phyloP scores from a whole-genome alignment of 2,329 filamentous ascomycete genomes.

The Xylaria hypoxylon region DNA sequence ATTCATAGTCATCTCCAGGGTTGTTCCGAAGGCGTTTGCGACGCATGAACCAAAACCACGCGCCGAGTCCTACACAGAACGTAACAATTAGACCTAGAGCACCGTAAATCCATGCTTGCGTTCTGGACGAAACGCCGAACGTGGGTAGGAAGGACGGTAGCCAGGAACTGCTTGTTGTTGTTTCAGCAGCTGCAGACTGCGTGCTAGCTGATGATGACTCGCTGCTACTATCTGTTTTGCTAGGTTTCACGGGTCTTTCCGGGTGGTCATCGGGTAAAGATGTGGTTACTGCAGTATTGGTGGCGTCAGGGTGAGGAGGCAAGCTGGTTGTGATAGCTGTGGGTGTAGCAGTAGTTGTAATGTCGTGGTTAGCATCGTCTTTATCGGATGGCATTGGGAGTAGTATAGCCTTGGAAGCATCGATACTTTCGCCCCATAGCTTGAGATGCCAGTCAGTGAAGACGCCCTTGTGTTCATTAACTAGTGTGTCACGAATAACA shows the following conservation, averaged over 20 bases:
- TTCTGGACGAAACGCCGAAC: conserved; percentile 87
- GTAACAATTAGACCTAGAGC: conserved; percentile 83
- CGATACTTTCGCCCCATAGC: conserved; percentile 90
- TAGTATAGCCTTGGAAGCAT: conserved; percentile 76
- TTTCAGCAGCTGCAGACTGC: conserved; percentile 48
- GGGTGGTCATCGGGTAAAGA: conserved; percentile 71
- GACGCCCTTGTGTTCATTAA: conserved; percentile 80
- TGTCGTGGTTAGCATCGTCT: conserved; percentile 85
- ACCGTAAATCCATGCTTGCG: conserved; percentile 94
- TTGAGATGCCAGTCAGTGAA: conserved; percentile 95
- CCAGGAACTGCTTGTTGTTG: conserved; percentile 68
- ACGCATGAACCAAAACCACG: conserved; percentile 84
- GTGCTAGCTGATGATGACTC: conserved; percentile 44
- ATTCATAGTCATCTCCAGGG: conserved; percentile 87
- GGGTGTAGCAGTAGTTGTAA: conserved; percentile 70
- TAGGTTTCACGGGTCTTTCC: conserved; percentile 68
- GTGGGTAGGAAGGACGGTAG: conserved; percentile 90
- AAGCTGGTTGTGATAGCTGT: conserved; percentile 74
- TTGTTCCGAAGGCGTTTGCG: conserved; percentile 80
- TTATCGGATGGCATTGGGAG: conserved; percentile 85
- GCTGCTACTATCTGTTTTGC: conserved; percentile 49
- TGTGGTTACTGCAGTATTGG: conserved; percentile 57
- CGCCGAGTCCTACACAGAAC: conserved; percentile 84
- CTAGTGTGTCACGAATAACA: conserved; percentile 83
- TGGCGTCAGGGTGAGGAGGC: conserved; percentile 56